phyloP scores from a whole-genome alignment of 257 asterid species.

The Coffea canephora region DNA sequence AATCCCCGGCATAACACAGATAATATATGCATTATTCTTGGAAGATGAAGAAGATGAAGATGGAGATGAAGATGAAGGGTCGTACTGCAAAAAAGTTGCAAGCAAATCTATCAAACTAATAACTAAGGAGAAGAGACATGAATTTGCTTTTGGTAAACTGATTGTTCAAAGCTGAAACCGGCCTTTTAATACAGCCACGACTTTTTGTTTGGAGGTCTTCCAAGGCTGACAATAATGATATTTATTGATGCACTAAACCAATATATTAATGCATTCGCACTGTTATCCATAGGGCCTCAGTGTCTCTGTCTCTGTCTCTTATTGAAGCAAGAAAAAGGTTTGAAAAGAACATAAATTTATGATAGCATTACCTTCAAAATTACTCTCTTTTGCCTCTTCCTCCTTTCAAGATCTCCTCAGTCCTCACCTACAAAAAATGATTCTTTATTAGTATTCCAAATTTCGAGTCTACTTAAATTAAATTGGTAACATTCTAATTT shows the following conservation, averaged over 20 bases:
- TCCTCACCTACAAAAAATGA: no score
- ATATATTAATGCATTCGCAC: background rate
- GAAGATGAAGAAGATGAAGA: no score
- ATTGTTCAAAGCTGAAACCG: constrained; percentile 2
- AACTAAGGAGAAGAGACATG: background rate
- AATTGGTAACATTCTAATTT: no score
- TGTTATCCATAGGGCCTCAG: constrained; percentile 17
- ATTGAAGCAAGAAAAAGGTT: constrained; percentile 13
- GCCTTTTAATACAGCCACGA: background rate
- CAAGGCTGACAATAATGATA: constrained; percentile 6
- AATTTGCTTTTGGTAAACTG: background rate
- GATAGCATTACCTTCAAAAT: background rate
- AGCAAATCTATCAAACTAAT: background rate
- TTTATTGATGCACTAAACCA: background rate
- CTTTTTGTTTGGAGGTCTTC: background rate
- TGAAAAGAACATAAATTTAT: constrained; percentile 2
- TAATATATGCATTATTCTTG: background rate
- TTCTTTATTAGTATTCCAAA: no score
- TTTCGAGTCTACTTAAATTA: no score
- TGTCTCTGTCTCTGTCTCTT: background rate
- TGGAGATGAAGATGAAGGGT: no score
- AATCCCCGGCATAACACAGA: background rate
- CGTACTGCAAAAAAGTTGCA: background rate
- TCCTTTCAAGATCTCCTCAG: no score
- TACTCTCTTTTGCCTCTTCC: background rate